Conservation (phyloP, 1,284 basidiomycete genomes). For the Naganishia liquefaciens region DNA sequence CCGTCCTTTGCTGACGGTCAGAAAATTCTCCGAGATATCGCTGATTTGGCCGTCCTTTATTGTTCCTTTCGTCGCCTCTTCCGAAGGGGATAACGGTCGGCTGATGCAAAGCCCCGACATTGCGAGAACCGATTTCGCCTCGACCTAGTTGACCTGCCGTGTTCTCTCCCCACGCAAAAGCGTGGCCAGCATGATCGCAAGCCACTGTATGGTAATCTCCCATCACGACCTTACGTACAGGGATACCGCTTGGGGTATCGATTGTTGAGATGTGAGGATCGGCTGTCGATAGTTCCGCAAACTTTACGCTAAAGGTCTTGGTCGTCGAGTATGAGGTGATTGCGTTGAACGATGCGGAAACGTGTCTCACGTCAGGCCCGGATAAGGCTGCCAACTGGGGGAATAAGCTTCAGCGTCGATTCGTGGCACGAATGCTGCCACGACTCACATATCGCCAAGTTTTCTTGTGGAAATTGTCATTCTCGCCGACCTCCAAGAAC, state of each 20-base stretch:
- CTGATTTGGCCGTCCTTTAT: not conserved
- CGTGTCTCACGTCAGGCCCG: constrained; percentile 58
- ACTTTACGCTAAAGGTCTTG: constrained; percentile 52
- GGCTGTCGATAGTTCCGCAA: constrained; percentile 62
- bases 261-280: constrained; percentile 18
- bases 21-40: not conserved
- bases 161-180: constrained; percentile 81
- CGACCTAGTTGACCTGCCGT: constrained; percentile 77
- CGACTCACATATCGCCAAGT: constrained; percentile 73
- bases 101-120: constrained; percentile 53
- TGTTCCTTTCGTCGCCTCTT: constrained; percentile 52
- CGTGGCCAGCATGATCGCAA: constrained; percentile 70
- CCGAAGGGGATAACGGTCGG: constrained; percentile 74
- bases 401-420: not conserved
- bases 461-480: not conserved
- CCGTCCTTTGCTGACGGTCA: constrained; percentile 4
- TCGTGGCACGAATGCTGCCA: not conserved
- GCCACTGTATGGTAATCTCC: constrained; percentile 90
- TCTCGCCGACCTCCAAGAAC: constrained; percentile 38
- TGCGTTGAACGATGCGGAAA: constrained; percentile 77
- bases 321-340: constrained; percentile 76
- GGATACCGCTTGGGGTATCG: constrained; percentile 33
- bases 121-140: constrained; percentile 52
- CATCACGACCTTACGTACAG: constrained; percentile 63
- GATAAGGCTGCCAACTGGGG: constrained; percentile 46